Base-by-base conservation (phyloP, 345 rosid species). In the Anacardium occidentale region DNA sequence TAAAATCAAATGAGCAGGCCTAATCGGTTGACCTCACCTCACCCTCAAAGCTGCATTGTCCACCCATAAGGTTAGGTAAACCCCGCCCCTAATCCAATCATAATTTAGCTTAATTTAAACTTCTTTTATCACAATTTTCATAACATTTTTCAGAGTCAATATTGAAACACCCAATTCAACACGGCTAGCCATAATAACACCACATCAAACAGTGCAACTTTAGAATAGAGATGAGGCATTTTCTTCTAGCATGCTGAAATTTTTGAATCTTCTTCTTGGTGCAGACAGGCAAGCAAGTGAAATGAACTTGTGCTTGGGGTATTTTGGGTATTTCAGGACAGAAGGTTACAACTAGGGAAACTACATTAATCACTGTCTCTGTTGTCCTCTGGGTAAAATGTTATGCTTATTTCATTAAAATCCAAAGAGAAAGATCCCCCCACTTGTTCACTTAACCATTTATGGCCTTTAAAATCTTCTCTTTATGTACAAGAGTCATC, bases 11-110 rank as follows among this genome's bases (percentile, higher is more conserved):
- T 63, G 54, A 77, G 45, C 62, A 74, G 52, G 70, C 77, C 76
- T 58, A 70, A 45, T 50, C 44, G 59, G 55, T 74, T 82, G 81
- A 75, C 77, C 75, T 40, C 69, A 74, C 64, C 62, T 71, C 75
- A 5, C 7, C 40, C 42, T 9, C 42, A 37, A 65, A 24, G 76
- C 65, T 74, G 74, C 65, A 55, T 53, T 21, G 8, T 48, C 22
- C 34, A 69, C 15, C 40, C 22, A 26, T 52, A 20, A 29, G 54
- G 53, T 69, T 69, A 22, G 72, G 72, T 69, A 42, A 56, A 69
- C 37, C 53, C 42, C 63, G 42, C 42, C 63, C 20, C 62, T 15
- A 17, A 22, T 56, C 72, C 52, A 56, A 42, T 37, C 42, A 37
- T 37, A 37, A 0, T 37, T n/a, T 37, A 37, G 7, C 42, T 37